These are phyloP conservation scores for Tubosaeta sp. DNA, from an alignment of 768 basidiomycete species.

Conservation along the genomic window DNA sequence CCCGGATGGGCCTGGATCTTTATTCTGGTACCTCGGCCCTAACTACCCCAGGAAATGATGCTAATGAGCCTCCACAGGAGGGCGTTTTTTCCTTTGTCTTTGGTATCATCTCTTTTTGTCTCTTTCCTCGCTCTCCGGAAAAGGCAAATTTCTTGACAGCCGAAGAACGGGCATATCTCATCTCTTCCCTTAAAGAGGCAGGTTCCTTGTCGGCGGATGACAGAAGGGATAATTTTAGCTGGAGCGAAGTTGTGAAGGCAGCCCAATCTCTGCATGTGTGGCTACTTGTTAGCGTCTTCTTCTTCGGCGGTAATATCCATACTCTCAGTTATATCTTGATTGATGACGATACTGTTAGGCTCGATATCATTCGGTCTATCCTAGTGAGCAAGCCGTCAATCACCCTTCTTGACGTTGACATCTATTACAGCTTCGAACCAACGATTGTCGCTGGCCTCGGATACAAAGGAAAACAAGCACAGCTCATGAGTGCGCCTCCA, in stretches of 20 bases:
- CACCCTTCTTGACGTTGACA: constrained; percentile 31
- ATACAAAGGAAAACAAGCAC: constrained; percentile 47
- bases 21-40: constrained; percentile 36
- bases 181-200: constrained; percentile 18
- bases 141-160: constrained; percentile 47
- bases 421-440: constrained; percentile 56
- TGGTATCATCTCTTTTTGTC: constrained; percentile 45
- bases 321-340: neutral
- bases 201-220: constrained; percentile 39
- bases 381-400: constrained; percentile 18
- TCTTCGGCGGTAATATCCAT: constrained; percentile 45
- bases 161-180: constrained; percentile 46
- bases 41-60: neutral
- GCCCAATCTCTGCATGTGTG: constrained; percentile 53
- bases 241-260: constrained; percentile 48
- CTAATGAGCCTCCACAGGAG: constrained; percentile 32
- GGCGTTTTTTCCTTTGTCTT: constrained; percentile 61
- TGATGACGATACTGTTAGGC: constrained; percentile 11
- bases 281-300: constrained; percentile 45
- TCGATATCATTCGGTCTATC: constrained; percentile 11
- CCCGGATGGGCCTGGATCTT: constrained; percentile 65
- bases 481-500: constrained; percentile 60
- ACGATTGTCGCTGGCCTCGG: constrained; percentile 65
- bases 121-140: constrained; percentile 44
- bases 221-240: constrained; percentile 46